Evolutionary conservation across 306 rosid genomes (phyloP).

Genomic region (Bauhinia variegata): DNA sequence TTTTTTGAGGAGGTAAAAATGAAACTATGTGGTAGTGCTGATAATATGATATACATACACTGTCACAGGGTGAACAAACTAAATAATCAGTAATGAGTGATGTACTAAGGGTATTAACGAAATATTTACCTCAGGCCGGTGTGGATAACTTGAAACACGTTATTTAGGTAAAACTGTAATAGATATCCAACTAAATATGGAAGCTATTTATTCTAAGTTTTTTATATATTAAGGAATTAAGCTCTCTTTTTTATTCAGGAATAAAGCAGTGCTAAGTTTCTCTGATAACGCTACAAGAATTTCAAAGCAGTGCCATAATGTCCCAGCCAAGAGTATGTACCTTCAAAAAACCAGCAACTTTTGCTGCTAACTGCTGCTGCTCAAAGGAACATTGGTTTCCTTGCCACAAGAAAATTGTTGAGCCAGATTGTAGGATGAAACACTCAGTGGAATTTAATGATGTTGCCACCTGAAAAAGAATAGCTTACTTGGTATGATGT

Average conservation of each 20-base stretch:
- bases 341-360: constrained; percentile 86
- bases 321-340: constrained; percentile 42
- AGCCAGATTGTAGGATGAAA: constrained; percentile 84
- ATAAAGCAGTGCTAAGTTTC: constrained; percentile 25
- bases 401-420: constrained; percentile 78
- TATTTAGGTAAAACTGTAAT: constrained; percentile 1
- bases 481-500: constrained; percentile 10
- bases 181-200: constrained; percentile 1
- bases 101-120: constrained; percentile 18
- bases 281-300: constrained; percentile 21
- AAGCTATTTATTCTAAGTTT: constrained; percentile 22
- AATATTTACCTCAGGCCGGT: not conserved
- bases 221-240: not conserved
- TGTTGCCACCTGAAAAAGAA: constrained; percentile 74
- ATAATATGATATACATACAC: not conserved
- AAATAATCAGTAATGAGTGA: not conserved
- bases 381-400: constrained; percentile 80
- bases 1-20: not conserved
- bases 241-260: not conserved
- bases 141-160: constrained; percentile 10
- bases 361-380: constrained; percentile 88
- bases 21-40: not conserved
- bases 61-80: not conserved
- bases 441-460: constrained; percentile 84
- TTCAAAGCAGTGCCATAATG: constrained; percentile 17